Evolutionary conservation across 169 alveolate species (phyloP).

Genomic region (Besnoitia besnoiti): DNA sequence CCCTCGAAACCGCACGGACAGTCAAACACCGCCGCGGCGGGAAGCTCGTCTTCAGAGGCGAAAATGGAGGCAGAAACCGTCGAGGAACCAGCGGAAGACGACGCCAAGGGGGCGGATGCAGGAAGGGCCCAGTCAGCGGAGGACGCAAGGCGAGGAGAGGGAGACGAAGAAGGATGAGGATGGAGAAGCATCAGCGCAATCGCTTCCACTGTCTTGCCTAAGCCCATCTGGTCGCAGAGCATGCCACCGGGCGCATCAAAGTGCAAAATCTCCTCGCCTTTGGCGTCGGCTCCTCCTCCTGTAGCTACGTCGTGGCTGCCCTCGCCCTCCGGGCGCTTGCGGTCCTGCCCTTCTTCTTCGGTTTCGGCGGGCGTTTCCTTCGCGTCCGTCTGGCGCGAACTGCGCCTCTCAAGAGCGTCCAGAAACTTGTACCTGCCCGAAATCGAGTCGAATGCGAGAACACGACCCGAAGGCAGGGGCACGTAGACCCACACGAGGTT

Average conservation of each 20-base stretch:
- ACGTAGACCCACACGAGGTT: conserved; percentile 1
- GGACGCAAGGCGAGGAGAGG: background rate
- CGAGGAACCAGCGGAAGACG: background rate
- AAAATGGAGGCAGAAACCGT: background rate
- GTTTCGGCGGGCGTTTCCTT: background rate
- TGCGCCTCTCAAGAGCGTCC: background rate
- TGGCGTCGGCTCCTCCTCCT: background rate
- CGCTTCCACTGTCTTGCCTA: conserved; percentile 72
- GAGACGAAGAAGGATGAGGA: conserved; percentile 25
- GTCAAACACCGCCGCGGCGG: background rate
- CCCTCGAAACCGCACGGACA: conserved; percentile 22
- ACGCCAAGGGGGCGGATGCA: background rate
- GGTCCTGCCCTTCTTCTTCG: background rate
- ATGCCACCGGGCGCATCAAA: conserved; percentile 69
- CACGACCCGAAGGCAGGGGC: background rate
- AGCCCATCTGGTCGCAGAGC: conserved; percentile 71
- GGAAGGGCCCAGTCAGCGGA: background rate
- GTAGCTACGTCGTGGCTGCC: background rate
- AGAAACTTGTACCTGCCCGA: background rate
- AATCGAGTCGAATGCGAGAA: background rate
- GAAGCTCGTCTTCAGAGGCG: background rate
- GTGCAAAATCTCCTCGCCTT: background rate
- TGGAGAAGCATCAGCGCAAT: conserved; percentile 41
- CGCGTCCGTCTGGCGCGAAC: background rate
- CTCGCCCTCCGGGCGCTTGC: background rate